phyloP scores from a whole-genome alignment of 495 filamentous ascomycete species.

The Hypoxylon cercidicola region DNA sequence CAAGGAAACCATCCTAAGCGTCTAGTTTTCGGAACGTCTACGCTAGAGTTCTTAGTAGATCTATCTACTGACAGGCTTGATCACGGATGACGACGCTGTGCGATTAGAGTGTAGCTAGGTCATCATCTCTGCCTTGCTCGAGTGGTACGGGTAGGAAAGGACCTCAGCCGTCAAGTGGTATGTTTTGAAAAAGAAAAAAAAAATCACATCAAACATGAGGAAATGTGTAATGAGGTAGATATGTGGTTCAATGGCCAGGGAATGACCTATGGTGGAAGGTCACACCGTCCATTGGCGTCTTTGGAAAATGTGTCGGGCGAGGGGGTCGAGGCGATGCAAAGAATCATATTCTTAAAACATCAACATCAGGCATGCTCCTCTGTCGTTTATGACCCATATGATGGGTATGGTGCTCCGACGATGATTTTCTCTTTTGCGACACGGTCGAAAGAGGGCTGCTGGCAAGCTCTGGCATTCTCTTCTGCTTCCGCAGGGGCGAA shows the following conservation, averaged over 20 bases:
- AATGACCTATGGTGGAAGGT: slow-evolving; percentile 41
- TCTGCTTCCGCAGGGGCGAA: slow-evolving; percentile 62
- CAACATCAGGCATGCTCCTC: slow-evolving; percentile 59
- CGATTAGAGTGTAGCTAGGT: not conserved
- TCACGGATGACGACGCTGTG: slow-evolving; percentile 1
- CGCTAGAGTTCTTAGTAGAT: not conserved
- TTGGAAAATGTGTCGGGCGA: slow-evolving; percentile 25
- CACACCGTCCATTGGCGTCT: slow-evolving; percentile 49
- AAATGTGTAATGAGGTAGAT: slow-evolving; percentile 14
- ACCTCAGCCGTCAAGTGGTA: not conserved
- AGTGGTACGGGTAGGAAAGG: not conserved
- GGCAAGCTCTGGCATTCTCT: slow-evolving; percentile 49
- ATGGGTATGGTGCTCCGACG: slow-evolving; percentile 46
- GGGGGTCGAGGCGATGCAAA: slow-evolving; percentile 3
- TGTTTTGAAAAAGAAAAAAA: not conserved
- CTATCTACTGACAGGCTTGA: slow-evolving; percentile 1
- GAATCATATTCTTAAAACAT: slow-evolving; percentile 37
- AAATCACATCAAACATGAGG: slow-evolving; percentile 14
- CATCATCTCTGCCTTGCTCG: slow-evolving; percentile 2
- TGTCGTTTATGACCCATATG: slow-evolving; percentile 59
- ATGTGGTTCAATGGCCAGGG: slow-evolving; percentile 44
- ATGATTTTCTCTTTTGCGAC: slow-evolving; percentile 62
- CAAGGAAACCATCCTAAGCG: slow-evolving; percentile 20
- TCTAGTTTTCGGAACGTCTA: slow-evolving; percentile 2
- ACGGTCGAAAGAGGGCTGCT: slow-evolving; percentile 53